Evolutionary conservation across 176 grass and related monocot genomes (phyloP).

Genomic region (bread wheat (Triticum aestivum)): DNA sequence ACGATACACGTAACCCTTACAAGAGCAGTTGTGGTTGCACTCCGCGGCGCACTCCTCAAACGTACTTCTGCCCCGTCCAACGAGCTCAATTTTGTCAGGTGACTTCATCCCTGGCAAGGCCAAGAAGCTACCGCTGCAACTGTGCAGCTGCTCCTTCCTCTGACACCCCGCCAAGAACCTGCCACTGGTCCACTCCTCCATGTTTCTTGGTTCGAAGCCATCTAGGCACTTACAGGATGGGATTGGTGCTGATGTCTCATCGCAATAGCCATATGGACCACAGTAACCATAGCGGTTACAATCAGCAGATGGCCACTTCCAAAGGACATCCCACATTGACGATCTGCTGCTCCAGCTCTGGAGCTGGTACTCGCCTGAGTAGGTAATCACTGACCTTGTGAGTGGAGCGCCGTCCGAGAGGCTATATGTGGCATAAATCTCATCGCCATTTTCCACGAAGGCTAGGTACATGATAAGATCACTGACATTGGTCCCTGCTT

Average conservation of each 20-base stretch:
- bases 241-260: not conserved
- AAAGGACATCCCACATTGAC: not conserved
- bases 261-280: slow-evolving; percentile 41
- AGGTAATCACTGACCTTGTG: not conserved
- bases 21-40: not conserved
- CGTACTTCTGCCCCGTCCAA: too few relatives aligned
- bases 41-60: not conserved
- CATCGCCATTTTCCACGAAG: not conserved
- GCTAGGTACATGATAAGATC: not conserved
- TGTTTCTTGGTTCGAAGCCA: not conserved
- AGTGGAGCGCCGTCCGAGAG: slow-evolving; percentile 4
- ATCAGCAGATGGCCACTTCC: rapidly evolving
- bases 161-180: not conserved
- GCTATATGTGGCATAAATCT: not conserved
- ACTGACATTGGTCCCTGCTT: not conserved
- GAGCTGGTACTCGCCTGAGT: slow-evolving; percentile 1
- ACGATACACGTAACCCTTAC: too few relatives aligned
- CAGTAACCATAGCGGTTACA: slow-evolving; percentile 26
- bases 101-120: not conserved
- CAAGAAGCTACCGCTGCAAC: not conserved
- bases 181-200: not conserved
- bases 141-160: not conserved
- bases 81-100: not conserved
- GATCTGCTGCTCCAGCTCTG: slow-evolving; percentile 9
- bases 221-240: slow-evolving; percentile 18